A percentile compares a stretch with the other conserved stretches of the same genome.
phyloP scores from a whole-genome alignment of 1,139 yeast genomes.

The Yamadazyma diospyri region DNA sequence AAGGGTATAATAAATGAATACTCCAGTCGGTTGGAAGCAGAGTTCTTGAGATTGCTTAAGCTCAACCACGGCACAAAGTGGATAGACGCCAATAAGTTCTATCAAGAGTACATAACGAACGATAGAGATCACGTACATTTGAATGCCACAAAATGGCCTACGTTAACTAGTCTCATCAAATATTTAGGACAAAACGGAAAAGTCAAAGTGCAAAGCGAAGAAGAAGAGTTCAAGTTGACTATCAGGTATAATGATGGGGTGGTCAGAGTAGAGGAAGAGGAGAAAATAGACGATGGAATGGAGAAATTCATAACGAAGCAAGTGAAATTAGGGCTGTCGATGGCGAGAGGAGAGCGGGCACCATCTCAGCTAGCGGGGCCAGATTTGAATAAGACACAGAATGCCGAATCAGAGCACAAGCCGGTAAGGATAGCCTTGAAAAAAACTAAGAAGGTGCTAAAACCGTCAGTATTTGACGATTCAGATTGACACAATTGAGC shows the following conservation, averaged over 20 bases:
- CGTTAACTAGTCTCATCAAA: slow-evolving; percentile 68
- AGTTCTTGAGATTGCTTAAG: slow-evolving; percentile 62
- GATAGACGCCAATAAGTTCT: slow-evolving; percentile 78
- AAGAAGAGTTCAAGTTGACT: slow-evolving; percentile 33
- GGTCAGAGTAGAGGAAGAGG: slow-evolving; percentile 47
- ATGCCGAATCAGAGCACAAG: slow-evolving; percentile 3
- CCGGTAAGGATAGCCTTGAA: slow-evolving; percentile 9
- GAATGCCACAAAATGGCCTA: slow-evolving; percentile 82
- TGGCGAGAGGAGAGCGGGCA: not conserved
- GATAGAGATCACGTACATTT: slow-evolving; percentile 84
- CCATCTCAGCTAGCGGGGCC: not conserved
- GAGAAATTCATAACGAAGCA: slow-evolving; percentile 47
- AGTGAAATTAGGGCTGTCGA: slow-evolving; percentile 40
- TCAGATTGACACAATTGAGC: slow-evolving; percentile 5
- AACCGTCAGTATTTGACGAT: slow-evolving; percentile 10
- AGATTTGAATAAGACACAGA: not conserved
- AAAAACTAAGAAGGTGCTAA: slow-evolving; percentile 4
- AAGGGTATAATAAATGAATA: slow-evolving; percentile 51
- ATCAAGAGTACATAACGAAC: slow-evolving; percentile 76
- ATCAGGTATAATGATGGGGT: slow-evolving; percentile 32
- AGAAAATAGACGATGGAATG: slow-evolving; percentile 16
- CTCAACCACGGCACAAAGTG: slow-evolving; percentile 78
- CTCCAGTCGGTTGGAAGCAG: slow-evolving; percentile 57
- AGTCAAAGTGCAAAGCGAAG: slow-evolving; percentile 48
- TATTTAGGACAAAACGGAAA: slow-evolving; percentile 57